Percentiles rank a stretch among this genome's conserved stretches.
Evolutionary conservation across 1,284 basidiomycete species (phyloP).

Genomic region (Uromyces viciae-fabae): DNA sequence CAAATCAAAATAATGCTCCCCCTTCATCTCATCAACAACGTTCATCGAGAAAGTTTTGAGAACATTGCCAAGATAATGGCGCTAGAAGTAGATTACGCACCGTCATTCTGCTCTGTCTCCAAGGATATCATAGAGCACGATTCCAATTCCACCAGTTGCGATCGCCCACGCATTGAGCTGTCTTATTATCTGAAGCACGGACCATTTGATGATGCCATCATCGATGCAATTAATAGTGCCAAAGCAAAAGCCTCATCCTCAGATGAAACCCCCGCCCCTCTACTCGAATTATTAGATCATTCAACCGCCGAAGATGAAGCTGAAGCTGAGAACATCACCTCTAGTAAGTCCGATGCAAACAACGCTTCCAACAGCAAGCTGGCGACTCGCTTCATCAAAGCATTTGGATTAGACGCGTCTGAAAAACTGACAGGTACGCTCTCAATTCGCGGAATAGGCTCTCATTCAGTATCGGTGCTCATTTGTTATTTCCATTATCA

Average conservation of each 20-base stretch:
- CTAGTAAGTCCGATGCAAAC: background rate
- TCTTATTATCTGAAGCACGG: constrained; percentile 38
- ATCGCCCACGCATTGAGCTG: constrained; percentile 18
- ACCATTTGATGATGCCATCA: constrained; percentile 34
- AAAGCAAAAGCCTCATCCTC: background rate
- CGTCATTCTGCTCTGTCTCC: background rate
- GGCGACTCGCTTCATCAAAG: constrained; percentile 27
- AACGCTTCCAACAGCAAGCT: constrained; percentile 4
- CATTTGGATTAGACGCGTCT: constrained; percentile 34
- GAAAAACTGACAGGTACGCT: constrained; percentile 27
- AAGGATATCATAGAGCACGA: constrained; percentile 17
- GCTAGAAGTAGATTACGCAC: constrained; percentile 22
- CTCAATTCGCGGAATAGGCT: too few relatives aligned
- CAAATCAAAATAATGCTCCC: constrained; percentile 50
- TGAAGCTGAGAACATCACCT: constrained; percentile 1
- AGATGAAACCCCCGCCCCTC: constrained; percentile 11
- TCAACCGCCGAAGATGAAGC: constrained; percentile 7
- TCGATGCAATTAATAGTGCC: constrained; percentile 30
- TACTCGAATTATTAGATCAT: constrained; percentile 31
- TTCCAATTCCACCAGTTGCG: background rate
- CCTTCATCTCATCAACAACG: constrained; percentile 48
- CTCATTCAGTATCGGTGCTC: too few relatives aligned
- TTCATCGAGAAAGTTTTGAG: constrained; percentile 46
- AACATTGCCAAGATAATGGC: constrained; percentile 48
- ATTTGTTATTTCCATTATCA: constrained; percentile 46